Base-by-base conservation (phyloP, 768 basidiomycete species). In the Goffeauzyma gilvescens region DNA sequence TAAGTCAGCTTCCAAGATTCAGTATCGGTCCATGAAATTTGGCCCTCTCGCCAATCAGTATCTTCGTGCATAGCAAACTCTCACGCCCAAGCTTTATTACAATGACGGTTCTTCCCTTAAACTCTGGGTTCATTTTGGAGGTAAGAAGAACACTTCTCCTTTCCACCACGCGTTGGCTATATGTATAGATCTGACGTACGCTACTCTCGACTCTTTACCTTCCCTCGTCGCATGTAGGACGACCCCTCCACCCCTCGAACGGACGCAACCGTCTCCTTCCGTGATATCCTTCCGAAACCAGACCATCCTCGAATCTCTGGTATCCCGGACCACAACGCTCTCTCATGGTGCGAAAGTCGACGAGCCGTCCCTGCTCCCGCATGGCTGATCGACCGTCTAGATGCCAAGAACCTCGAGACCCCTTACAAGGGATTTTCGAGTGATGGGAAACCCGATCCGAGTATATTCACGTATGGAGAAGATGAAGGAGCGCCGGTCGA, bases 401-500 rank as follows among this genome's bases (percentile, higher is more conserved):
- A 50, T 24, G 15, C 40, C n/a, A 33, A 44, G 26, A 57, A 54
- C 39, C 36, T 57, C 32, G 50, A 44, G 32, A 32, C 41, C 17
- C 51, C 53, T 13, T 54, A 50, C 38, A 48, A 46, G 23, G 55
- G 55, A 6, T 57, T 57, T 41, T 48, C 50, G 12, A 32, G 42
- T n/a, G 53, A 54, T 37, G 55, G 55, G 7, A 38, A 50, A 21
- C 49, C 49, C 2, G 49, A 52, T 39, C 35, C 44, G 17, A 24
- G 28, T 5, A 39, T 57, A 10, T 49, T 48, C 34, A 24, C n/a
- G 25, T 54, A 55, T 26, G 46, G 32, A 13, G 48, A 51, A 24
- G 55, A 59, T 34, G 51, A 59, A 42, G 55, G 51, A 5, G 55
- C 50, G 5, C 53, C 55, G 20, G 50, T 55, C 4, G 50, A 50